These are phyloP conservation scores for Leccinum subgranulosum DNA, from an alignment of 768 basidiomycete species.

Conservation along the genomic window DNA sequence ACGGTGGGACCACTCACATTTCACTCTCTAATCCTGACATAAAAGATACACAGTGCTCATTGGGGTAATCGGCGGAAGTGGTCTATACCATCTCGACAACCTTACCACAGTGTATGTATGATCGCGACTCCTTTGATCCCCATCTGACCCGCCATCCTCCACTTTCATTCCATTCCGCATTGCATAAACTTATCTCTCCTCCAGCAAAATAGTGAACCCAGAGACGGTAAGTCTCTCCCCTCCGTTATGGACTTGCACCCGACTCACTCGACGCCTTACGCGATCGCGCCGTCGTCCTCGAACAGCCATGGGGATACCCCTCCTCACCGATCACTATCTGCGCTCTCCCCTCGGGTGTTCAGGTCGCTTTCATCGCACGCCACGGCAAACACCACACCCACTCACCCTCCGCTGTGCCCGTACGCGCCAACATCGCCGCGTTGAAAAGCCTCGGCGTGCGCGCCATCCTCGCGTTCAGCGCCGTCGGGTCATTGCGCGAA, in stretches of 20 bases:
- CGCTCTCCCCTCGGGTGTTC: slow-evolving; percentile 74
- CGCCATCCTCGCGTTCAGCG: slow-evolving; percentile 90
- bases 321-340: slow-evolving; percentile 92
- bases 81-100: slow-evolving; percentile 91
- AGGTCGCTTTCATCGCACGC: slow-evolving; percentile 87
- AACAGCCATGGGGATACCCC: slow-evolving; percentile 89
- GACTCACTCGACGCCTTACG: neutral
- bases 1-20: slow-evolving; percentile 1
- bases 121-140: neutral
- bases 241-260: neutral
- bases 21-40: neutral
- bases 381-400: slow-evolving; percentile 84
- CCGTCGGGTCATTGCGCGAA: slow-evolving; percentile 92
- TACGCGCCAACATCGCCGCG: slow-evolving; percentile 92
- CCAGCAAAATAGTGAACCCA: slow-evolving; percentile 71
- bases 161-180: neutral
- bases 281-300: neutral
- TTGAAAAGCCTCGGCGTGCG: slow-evolving; percentile 89
- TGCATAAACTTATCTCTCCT: neutral
- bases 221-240: slow-evolving; percentile 60
- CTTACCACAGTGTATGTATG: slow-evolving; percentile 75
- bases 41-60: slow-evolving; percentile 54
- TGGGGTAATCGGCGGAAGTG: slow-evolving; percentile 90
- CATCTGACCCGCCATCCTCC: neutral
- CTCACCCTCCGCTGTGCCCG: slow-evolving; percentile 76